phyloP scores from a whole-genome alignment of 495 filamentous ascomycete genomes.

The Penicillium paxilli region DNA sequence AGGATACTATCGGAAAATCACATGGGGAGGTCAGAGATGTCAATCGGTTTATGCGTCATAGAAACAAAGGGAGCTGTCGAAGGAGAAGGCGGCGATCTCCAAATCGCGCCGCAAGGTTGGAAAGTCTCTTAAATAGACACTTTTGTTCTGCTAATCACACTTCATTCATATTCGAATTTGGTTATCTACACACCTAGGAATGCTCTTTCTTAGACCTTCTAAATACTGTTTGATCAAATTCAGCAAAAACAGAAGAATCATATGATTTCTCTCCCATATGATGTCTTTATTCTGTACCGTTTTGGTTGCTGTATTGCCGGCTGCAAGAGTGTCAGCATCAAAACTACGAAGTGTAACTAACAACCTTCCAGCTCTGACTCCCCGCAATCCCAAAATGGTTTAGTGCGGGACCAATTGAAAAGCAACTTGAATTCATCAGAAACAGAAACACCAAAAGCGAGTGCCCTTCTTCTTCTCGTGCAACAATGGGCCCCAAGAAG shows the following conservation, averaged over 20 bases:
- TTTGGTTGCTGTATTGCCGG: no score
- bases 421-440: constrained; percentile 9
- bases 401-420: constrained; percentile 36
- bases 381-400: constrained; percentile 33
- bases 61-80: background rate
- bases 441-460: background rate
- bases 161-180: no score
- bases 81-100: background rate
- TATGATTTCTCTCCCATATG: no score
- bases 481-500: constrained; percentile 44
- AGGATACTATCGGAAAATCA: background rate
- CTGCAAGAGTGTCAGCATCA: no score
- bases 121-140: no score
- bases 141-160: no score
- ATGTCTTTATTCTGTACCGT: no score
- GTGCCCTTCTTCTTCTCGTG: constrained; percentile 1
- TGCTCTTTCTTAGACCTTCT: no score
- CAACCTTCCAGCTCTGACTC: constrained; percentile 16
- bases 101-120: background rate
- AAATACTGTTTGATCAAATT: no score
- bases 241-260: no score
- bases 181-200: no score
- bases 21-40: background rate
- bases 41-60: background rate
- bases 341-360: no score